Evolutionary conservation across 306 rosid species (phyloP).

Genomic region (Prunus armeniaca): DNA sequence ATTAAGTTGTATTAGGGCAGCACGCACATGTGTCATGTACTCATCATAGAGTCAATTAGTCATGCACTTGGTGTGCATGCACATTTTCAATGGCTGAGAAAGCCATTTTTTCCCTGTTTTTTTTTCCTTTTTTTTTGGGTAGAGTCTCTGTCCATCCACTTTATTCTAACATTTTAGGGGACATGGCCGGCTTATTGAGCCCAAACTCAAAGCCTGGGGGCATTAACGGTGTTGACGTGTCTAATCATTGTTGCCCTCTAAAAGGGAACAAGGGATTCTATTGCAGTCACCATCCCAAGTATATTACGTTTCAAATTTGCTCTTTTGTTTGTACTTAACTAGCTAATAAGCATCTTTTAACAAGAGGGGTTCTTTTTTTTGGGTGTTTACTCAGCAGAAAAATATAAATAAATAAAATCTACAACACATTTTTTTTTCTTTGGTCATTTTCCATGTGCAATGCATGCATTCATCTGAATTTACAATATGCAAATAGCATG

Average conservation of each 20-base stretch:
- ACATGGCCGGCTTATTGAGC: conserved; percentile 11
- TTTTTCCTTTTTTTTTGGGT: too few relatives aligned
- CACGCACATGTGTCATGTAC: background rate
- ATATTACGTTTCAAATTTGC: background rate
- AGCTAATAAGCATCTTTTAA: background rate
- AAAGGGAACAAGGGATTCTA: background rate
- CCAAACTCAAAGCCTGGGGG: conserved; percentile 6
- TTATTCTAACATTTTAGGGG: background rate
- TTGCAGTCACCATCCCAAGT: background rate
- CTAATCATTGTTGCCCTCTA: background rate
- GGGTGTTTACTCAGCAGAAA: background rate
- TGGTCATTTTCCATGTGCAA: background rate
- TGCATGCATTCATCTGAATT: background rate
- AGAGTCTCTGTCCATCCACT: background rate
- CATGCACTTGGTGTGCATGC: background rate
- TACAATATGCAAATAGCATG: background rate
- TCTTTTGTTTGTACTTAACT: background rate
- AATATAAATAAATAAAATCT: background rate
- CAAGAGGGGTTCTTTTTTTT: background rate
- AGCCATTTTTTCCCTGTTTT: background rate
- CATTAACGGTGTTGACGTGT: conserved; percentile 7
- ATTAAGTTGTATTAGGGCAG: background rate
- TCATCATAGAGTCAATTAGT: background rate
- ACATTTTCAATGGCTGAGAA: conserved; percentile 3
- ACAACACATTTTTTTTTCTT: background rate